These are phyloP conservation scores for Sugiyamaella valdiviana DNA, from an alignment of 805 yeast genomes.

Conservation along the genomic window DNA sequence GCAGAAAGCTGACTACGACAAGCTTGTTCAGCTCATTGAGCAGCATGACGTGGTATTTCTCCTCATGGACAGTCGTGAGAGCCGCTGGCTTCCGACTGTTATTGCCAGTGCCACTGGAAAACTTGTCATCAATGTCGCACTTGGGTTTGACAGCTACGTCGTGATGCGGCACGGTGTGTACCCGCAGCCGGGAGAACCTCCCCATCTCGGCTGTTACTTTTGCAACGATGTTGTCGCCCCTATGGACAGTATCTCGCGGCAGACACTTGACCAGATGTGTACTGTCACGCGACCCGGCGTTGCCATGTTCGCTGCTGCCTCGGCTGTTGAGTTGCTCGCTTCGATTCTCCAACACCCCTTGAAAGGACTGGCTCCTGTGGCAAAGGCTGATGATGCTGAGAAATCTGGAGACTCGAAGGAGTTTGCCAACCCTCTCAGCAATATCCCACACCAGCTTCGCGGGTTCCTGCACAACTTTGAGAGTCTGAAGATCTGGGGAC, in stretches of 20 bases:
- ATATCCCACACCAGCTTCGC: conserved; percentile 76
- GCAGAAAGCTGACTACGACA: conserved; percentile 47
- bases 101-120: conserved; percentile 62
- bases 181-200: conserved; percentile 25
- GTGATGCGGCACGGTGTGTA: conserved; percentile 87
- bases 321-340: conserved; percentile 78
- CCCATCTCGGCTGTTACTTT: conserved; percentile 81
- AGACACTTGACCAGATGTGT: conserved; percentile 96
- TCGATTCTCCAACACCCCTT: conserved; percentile 64
- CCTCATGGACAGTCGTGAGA: conserved; percentile 89
- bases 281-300: conserved; percentile 97
- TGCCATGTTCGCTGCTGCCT: conserved; percentile 78
- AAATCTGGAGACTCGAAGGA: conserved; percentile 19
- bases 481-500: conserved; percentile 59
- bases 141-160: conserved; percentile 88
- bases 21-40: conserved; percentile 47
- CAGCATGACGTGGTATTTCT: conserved; percentile 73
- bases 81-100: conserved; percentile 96
- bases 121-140: conserved; percentile 81
- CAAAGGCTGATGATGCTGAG: conserved; percentile 17
- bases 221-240: conserved; percentile 97
- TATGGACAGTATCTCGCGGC: conserved; percentile 56
- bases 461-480: conserved; percentile 71
- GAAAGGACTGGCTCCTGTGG: conserved; percentile 38
- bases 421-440: conserved; percentile 50